A percentile compares a stretch with the other conserved stretches of the same genome.
Evolutionary conservation across 1,284 basidiomycete genomes (phyloP).

Genomic region (Leccinum fuscescens): DNA sequence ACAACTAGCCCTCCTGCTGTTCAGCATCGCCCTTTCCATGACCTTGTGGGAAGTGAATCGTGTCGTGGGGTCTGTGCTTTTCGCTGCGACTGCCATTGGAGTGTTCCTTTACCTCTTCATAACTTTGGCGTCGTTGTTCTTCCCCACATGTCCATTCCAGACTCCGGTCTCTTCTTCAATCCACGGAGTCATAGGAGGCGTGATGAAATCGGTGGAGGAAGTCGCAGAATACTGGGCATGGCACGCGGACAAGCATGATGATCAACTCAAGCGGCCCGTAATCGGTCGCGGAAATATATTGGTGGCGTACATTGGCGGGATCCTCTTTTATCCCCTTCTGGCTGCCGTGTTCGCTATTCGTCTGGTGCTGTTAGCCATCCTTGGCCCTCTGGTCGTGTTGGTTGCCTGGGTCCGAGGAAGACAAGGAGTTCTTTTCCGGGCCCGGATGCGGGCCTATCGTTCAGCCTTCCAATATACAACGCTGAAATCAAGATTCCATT

Average conservation of each 20-base stretch:
- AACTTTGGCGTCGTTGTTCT: constrained; percentile 12
- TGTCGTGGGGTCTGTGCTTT: constrained; percentile 8
- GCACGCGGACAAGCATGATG: background rate
- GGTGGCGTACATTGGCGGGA: background rate
- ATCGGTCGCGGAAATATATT: background rate
- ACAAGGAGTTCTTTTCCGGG: background rate
- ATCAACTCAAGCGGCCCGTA: background rate
- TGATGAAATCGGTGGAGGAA: constrained; percentile 8
- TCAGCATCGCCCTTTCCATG: constrained; percentile 9
- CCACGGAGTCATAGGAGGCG: background rate
- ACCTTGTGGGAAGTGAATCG: constrained; percentile 11
- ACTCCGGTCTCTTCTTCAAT: constrained; percentile 15
- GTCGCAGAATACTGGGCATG: constrained; percentile 9
- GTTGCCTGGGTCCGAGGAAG: background rate
- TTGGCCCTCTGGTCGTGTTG: background rate
- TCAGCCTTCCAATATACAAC: background rate
- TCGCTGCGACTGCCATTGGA: constrained; percentile 9
- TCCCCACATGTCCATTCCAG: constrained; percentile 16
- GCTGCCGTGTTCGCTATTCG: background rate
- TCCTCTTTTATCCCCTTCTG: constrained; percentile 2
- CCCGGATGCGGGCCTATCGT: background rate
- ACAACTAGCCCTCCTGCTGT: constrained; percentile 16
- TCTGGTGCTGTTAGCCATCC: background rate
- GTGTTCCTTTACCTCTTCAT: constrained; percentile 13
- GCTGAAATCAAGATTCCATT: background rate